These are phyloP conservation scores for Calonectria multiphialidica DNA, from an alignment of 2,329 filamentous ascomycete genomes.

Conservation along the genomic window DNA sequence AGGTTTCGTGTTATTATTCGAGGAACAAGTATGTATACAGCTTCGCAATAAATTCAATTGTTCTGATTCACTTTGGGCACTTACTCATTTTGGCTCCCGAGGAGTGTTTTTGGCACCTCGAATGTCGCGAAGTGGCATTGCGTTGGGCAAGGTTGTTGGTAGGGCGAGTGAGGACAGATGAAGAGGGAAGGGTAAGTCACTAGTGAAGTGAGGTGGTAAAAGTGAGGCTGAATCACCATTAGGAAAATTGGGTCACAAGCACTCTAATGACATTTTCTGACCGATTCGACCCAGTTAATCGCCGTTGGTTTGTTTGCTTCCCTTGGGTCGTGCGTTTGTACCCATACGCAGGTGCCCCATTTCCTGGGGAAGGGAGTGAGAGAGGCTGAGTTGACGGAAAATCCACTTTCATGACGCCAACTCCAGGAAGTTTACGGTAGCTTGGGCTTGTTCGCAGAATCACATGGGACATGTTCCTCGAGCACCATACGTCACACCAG, in stretches of 20 bases:
- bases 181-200: neutral
- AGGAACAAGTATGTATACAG: too few species aligned
- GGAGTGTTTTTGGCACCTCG: neutral
- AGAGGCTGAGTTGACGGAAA: neutral
- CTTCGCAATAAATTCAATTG: neutral
- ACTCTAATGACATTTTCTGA: neutral
- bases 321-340: neutral
- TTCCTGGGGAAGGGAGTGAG: neutral
- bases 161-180: neutral
- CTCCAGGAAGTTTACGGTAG: neutral
- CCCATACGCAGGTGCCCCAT: too few species aligned
- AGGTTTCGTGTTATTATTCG: neutral
- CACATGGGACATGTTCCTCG: neutral
- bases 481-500: neutral
- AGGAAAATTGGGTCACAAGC: neutral
- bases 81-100: neutral
- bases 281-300: neutral
- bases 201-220: neutral
- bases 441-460: too few species aligned
- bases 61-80: neutral
- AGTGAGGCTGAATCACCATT: neutral
- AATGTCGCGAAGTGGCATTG: neutral
- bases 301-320: too few species aligned
- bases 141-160: neutral
- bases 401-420: too few species aligned